Conservation (phyloP, 2,329 filamentous ascomycete species). For the Cladosporium cucumerinum region DNA sequence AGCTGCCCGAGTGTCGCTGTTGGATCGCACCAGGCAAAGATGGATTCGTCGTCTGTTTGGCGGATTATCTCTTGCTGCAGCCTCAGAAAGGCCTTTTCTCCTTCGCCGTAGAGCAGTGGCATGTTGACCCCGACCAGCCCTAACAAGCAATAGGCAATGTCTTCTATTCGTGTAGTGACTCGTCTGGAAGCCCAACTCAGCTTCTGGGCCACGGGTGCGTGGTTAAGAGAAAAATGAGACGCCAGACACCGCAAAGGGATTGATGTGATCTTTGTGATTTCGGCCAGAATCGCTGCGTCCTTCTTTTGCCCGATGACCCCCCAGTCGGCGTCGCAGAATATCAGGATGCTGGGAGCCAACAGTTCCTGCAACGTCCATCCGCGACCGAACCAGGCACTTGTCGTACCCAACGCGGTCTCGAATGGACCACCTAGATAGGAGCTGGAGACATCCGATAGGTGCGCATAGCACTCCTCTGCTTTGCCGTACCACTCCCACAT, state of each 20-base stretch:
- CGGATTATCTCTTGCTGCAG: slow-evolving; percentile 17
- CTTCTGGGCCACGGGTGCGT: neutral
- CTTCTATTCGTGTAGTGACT: slow-evolving; percentile 31
- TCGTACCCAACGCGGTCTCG: neutral
- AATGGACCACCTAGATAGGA: neutral
- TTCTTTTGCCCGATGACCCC: slow-evolving; percentile 26
- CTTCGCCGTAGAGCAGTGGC: slow-evolving; percentile 42
- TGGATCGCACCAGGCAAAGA: neutral
- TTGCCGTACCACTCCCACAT: slow-evolving; percentile 19
- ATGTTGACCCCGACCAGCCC: slow-evolving; percentile 45
- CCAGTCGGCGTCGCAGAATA: slow-evolving; percentile 21
- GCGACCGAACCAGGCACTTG: slow-evolving; percentile 23
- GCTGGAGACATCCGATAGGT: neutral
- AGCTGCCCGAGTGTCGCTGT: neutral
- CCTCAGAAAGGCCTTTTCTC: slow-evolving; percentile 6
- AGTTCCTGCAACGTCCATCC: slow-evolving; percentile 29
- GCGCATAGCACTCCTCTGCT: neutral
- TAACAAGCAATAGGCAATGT: slow-evolving; percentile 45
- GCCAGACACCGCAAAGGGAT: neutral
- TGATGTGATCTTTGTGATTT: neutral
- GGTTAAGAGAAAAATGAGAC: too few relatives aligned
- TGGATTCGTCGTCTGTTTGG: slow-evolving; percentile 3
- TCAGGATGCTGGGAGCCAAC: slow-evolving; percentile 20
- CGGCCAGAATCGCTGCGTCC: neutral
- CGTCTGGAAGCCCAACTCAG: slow-evolving; percentile 18